Conservation (phyloP, 805 yeast genomes). For the Starmera dryadoides region DNA sequence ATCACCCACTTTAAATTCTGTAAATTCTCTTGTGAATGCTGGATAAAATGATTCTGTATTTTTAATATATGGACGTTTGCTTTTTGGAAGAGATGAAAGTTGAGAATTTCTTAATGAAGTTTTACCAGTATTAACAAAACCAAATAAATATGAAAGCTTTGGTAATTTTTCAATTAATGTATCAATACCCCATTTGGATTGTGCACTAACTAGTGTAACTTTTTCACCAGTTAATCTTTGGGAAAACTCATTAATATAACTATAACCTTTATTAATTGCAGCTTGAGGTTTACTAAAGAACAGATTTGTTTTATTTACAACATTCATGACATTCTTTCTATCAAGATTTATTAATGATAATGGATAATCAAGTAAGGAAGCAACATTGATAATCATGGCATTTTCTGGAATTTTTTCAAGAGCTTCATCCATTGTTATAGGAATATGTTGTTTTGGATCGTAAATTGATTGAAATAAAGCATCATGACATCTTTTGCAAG, state of each 20-base stretch:
- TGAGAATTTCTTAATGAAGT: constrained; percentile 46
- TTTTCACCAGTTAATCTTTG: constrained; percentile 24
- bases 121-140: constrained; percentile 66
- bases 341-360: constrained; percentile 19
- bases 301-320: constrained; percentile 36
- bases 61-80: constrained; percentile 9
- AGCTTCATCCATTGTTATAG: constrained; percentile 23
- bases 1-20: constrained; percentile 29
- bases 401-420: constrained; percentile 29
- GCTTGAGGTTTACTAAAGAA: constrained; percentile 26
- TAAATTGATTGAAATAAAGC: constrained; percentile 38
- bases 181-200: constrained; percentile 43
- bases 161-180: constrained; percentile 31
- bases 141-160: constrained; percentile 42
- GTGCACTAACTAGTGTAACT: constrained; percentile 45
- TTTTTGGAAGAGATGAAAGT: too few relatives aligned
- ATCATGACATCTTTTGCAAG: constrained; percentile 53
- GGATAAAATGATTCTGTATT: constrained; percentile 46
- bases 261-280: constrained; percentile 22
- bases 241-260: constrained; percentile 23
- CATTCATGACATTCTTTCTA: constrained; percentile 17
- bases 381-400: constrained; percentile 48
- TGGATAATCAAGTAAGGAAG: constrained; percentile 71
- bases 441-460: constrained; percentile 26
- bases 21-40: constrained; percentile 57